Evolutionary conservation across 2,329 filamentous ascomycete species (phyloP).

Genomic region (Fusarium sacchari): DNA sequence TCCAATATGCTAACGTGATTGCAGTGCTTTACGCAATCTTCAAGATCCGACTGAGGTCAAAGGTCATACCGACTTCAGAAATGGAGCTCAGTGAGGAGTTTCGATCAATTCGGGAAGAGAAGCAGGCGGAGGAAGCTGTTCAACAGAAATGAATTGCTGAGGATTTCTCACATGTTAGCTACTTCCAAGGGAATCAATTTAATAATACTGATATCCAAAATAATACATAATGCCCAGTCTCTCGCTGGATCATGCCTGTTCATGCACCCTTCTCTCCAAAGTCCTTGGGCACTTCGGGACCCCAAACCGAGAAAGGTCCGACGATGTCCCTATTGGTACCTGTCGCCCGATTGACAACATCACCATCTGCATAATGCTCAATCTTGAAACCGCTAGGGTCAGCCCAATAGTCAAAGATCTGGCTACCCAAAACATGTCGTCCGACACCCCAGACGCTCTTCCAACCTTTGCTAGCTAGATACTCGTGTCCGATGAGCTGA

Average conservation of each 20-base stretch:
- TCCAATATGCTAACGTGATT: fast-evolving
- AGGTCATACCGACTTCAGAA: neutral
- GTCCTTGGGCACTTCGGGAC: neutral
- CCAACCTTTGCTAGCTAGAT: neutral
- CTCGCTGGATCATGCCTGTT: too few species aligned
- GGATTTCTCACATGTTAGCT: fast-evolving
- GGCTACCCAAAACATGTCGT: neutral
- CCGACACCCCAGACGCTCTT: neutral
- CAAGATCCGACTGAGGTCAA: neutral
- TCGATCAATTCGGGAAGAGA: neutral
- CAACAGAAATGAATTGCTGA: too few species aligned
- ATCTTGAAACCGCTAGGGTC: neutral
- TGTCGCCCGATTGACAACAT: neutral
- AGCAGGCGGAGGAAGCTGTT: neutral
- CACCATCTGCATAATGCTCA: neutral
- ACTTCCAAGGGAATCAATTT: fast-evolving
- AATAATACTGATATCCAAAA: fast-evolving
- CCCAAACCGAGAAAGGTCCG: neutral
- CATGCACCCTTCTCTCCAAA: neutral
- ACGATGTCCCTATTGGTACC: neutral
- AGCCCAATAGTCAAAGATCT: neutral
- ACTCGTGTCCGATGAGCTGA: neutral
- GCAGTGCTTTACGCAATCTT: neutral
- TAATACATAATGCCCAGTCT: neutral
- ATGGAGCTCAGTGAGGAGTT: neutral